Evolutionary conservation across 441 rosid genomes (phyloP), one percentile per base, ranked within the genome.

Genomic region (Rhodomyrtus psidioides): DNA sequence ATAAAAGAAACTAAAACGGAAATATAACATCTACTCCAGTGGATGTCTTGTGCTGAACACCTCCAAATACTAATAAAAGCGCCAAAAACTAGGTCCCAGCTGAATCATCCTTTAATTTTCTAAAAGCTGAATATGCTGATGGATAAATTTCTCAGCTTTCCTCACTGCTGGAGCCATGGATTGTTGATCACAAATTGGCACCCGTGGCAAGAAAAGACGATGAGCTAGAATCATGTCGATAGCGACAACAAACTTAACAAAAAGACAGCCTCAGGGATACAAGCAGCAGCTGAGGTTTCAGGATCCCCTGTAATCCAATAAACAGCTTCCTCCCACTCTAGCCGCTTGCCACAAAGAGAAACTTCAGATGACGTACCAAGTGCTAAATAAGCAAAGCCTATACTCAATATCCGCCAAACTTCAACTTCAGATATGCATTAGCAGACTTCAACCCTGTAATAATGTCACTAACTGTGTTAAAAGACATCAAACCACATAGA

Each of bases 401-500:
- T 84, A 82, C 70, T 89, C 82, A 89, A 90, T 85, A 91, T 91
- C 93, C 60, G 15, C 27, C 53, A 44, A 87, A 91, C 93, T 93
- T 90, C 85, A 90, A 88, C 90, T 90, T 83, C 83, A 88, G 90
- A 83, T 28, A 70, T 70, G 87, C 84, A 87, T 87, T 87, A 76
- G 90, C 89, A 92, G 93, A 91, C 92, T 86, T 92, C 91, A 94
- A 87, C 94, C 95, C 98, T 95, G 93, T 55, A 59, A 34, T 39
- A 21, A 83, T 60, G 62, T 62, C 55, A 51, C 6, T 42, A 19
- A 34, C 10, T 39, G 79, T 39, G 86, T 54, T 82, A 3, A 39
- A 5, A 70, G 23, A 58, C 86, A 27, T 21, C n/a, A 70, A 56
- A 57, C 49, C n/a, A 70, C 58, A 46, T 83, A 88, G 79, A 65